Evolutionary conservation across 2,329 filamentous ascomycete genomes (phyloP).

Genomic region (Hawksworthiomyces lignivorus): DNA sequence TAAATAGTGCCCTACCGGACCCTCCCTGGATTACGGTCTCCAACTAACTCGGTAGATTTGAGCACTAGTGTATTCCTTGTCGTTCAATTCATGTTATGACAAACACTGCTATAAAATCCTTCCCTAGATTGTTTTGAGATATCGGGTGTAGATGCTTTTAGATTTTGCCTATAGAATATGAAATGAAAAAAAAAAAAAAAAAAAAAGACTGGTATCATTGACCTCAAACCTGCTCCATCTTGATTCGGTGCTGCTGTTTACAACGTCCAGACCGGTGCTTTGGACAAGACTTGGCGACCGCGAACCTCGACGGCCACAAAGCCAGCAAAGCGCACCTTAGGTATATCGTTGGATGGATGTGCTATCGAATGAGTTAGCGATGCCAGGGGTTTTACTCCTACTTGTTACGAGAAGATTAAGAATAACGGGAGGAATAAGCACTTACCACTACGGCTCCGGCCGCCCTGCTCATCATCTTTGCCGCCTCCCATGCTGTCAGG

Average conservation of each 20-base stretch:
- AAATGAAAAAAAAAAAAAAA: neutral
- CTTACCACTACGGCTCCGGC: slow-evolving; percentile 22
- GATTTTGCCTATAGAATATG: neutral
- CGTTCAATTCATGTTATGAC: too few species aligned
- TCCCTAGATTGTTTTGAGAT: too few species aligned
- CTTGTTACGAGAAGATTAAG: neutral
- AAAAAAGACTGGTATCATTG: slow-evolving; percentile 6
- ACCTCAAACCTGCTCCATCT: too few species aligned
- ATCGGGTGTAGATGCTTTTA: too few species aligned
- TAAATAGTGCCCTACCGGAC: too few species aligned
- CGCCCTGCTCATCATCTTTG: slow-evolving; percentile 26
- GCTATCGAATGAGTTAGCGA: too few species aligned
- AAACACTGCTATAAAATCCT: too few species aligned
- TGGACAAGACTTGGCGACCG: slow-evolving; percentile 65
- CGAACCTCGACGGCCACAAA: slow-evolving; percentile 70
- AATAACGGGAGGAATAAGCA: neutral
- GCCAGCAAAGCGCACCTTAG: slow-evolving; percentile 64
- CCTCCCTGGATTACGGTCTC: too few species aligned
- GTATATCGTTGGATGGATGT: slow-evolving; percentile 36
- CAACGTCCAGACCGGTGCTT: slow-evolving; percentile 66
- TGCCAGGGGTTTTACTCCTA: too few species aligned
- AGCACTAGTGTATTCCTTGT: too few species aligned
- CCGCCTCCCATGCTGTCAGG: slow-evolving; percentile 30
- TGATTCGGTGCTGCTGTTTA: slow-evolving; percentile 15
- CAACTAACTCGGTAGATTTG: too few species aligned